phyloP scores from a whole-genome alignment of 1,284 basidiomycete genomes.

The Volvariella volvacea region DNA sequence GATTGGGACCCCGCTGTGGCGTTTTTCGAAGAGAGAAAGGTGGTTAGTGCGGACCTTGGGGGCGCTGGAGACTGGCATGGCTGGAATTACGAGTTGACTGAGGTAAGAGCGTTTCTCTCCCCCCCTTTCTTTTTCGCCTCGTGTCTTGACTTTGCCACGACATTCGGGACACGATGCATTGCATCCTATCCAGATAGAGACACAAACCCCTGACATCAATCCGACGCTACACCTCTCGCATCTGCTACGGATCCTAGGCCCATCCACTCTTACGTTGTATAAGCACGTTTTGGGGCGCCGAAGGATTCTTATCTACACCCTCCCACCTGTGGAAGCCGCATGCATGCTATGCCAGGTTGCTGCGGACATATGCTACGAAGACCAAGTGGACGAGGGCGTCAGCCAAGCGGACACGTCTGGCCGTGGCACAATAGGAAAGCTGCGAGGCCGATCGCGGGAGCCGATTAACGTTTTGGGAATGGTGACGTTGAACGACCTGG shows the following conservation, averaged over 20 bases:
- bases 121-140: slow-evolving; percentile 1
- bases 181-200: slow-evolving; percentile 21
- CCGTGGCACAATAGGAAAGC: slow-evolving; percentile 11
- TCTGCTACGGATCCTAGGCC: slow-evolving; percentile 66
- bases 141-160: background rate
- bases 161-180: slow-evolving; percentile 2
- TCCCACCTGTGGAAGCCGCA: slow-evolving; percentile 71
- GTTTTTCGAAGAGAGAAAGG: slow-evolving; percentile 62
- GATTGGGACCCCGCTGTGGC: slow-evolving; percentile 56
- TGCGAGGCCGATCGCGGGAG: slow-evolving; percentile 41
- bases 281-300: slow-evolving; percentile 68
- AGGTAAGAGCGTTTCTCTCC: slow-evolving; percentile 25
- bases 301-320: slow-evolving; percentile 68
- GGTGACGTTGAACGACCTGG: slow-evolving; percentile 67
- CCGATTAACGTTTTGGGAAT: slow-evolving; percentile 66
- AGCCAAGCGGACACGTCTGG: slow-evolving; percentile 16
- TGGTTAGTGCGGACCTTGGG: slow-evolving; percentile 36
- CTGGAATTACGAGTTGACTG: slow-evolving; percentile 58
- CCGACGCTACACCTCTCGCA: slow-evolving; percentile 63
- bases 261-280: slow-evolving; percentile 68
- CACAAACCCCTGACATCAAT: slow-evolving; percentile 27
- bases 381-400: slow-evolving; percentile 30
- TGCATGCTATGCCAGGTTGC: slow-evolving; percentile 71
- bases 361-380: slow-evolving; percentile 63
- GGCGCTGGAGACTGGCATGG: slow-evolving; percentile 55